These are phyloP conservation scores for Venturia pyrina DNA, from an alignment of 2,329 filamentous ascomycete species.

Conservation along the genomic window DNA sequence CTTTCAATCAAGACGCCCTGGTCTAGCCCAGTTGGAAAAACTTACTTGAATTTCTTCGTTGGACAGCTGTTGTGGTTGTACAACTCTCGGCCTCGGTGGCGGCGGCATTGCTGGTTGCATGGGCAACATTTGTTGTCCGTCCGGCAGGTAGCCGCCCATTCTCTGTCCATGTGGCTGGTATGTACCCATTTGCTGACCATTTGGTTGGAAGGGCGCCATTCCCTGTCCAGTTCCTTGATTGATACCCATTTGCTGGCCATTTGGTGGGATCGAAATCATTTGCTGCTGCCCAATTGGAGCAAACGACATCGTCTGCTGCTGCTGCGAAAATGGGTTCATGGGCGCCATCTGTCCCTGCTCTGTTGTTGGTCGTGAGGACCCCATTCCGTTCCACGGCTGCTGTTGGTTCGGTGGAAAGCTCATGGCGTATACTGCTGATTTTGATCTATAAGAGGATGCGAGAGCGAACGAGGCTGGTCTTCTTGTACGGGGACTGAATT, in stretches of 20 bases:
- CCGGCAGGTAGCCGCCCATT: no score
- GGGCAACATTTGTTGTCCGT: no score
- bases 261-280: background rate
- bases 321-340: background rate
- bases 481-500: background rate
- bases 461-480: background rate
- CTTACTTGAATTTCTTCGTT: background rate
- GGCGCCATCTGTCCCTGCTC: background rate
- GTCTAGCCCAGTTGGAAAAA: background rate
- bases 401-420: background rate
- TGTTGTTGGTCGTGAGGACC: background rate
- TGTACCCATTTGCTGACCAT: no score
- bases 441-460: background rate
- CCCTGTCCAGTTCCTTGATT: background rate
- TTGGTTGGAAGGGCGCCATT: no score
- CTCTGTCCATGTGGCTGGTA: no score
- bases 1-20: background rate
- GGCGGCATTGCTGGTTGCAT: no score
- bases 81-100: no score
- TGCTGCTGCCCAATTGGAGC: background rate
- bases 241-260: background rate
- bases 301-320: background rate
- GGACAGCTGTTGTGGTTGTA: background rate
- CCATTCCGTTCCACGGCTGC: background rate
- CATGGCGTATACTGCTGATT: background rate